These are phyloP conservation scores for Trichosphaerium sp. DNA, from an alignment of 78 protist genomes.

Conservation along the genomic window DNA sequence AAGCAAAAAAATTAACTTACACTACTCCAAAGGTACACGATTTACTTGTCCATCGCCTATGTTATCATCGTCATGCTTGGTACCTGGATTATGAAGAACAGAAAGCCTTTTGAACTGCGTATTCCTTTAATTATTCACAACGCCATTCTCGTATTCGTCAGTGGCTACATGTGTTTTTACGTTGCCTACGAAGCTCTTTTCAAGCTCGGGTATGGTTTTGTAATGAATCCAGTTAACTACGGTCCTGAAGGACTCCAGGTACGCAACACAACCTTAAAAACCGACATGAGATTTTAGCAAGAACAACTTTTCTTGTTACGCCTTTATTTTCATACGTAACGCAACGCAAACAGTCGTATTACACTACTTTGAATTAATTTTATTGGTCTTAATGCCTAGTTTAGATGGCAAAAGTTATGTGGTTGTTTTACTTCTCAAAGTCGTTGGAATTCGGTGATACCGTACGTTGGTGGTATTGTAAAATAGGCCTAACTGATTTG, in stretches of 20 bases:
- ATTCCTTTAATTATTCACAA: conserved; percentile 25
- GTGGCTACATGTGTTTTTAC: conserved; percentile 18
- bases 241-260: conserved; percentile 26
- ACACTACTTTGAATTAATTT: neutral
- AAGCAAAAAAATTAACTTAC: no score
- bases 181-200: conserved; percentile 14
- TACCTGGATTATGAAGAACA: conserved; percentile 10
- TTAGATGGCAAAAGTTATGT: conserved; percentile 47
- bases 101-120: conserved; percentile 20
- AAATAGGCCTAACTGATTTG: no score
- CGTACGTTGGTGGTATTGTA: no score
- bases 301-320: neutral
- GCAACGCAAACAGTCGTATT: neutral
- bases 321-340: neutral
- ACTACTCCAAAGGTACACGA: no score
- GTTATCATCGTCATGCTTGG: neutral
- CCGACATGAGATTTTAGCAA: neutral
- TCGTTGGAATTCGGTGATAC: conserved; percentile 30
- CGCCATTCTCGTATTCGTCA: neutral
- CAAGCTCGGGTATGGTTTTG: conserved; percentile 10
- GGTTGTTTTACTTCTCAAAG: conserved; percentile 36
- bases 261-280: no score
- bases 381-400: neutral
- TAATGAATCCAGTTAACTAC: conserved; percentile 33
- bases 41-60: conserved; percentile 10